phyloP scores from a whole-genome alignment of 2,329 filamentous ascomycete species.

The Claviceps quebecensis region DNA sequence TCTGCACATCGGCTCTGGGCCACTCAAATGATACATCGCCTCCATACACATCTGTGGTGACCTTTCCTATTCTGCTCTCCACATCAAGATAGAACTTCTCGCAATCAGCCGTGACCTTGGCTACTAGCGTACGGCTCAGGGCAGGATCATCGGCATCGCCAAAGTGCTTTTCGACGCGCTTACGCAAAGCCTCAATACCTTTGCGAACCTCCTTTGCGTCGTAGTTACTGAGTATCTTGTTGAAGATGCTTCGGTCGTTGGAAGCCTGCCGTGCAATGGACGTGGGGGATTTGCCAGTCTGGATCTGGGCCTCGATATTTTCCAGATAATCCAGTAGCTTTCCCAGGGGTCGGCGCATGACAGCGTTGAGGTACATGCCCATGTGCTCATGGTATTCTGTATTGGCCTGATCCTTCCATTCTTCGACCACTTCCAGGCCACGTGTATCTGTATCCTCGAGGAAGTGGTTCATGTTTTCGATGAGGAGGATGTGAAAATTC shows the following conservation, averaged over 20 bases:
- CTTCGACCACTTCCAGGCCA: conserved; percentile 60
- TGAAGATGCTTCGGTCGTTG: conserved; percentile 69
- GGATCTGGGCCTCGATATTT: conserved; percentile 63
- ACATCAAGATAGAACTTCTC: conserved; percentile 49
- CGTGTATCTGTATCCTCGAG: conserved; percentile 75
- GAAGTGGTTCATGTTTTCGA: conserved; percentile 99
- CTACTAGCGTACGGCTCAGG: conserved; percentile 44
- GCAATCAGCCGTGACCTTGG: conserved; percentile 44
- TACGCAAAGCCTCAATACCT: conserved; percentile 78
- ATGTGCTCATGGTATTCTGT: conserved; percentile 78
- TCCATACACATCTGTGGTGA: conserved; percentile 50
- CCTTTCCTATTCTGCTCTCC: conserved; percentile 43
- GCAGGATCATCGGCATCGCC: conserved; percentile 69
- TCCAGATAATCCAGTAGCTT: conserved; percentile 87
- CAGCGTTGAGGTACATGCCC: conserved; percentile 70
- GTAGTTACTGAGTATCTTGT: conserved; percentile 69
- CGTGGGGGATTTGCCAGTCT: conserved; percentile 42
- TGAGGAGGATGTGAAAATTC: conserved; percentile 92
- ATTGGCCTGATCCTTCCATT: conserved; percentile 68
- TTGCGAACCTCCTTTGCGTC: conserved; percentile 77
- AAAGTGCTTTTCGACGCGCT: conserved; percentile 95
- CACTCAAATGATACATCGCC: conserved; percentile 53
- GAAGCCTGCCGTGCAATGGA: conserved; percentile 67
- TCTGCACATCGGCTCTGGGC: conserved; percentile 49
- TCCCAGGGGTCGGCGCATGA: conserved; percentile 78